phyloP scores from a whole-genome alignment of 2,329 filamentous ascomycete species.

The Aureobasidium sp. region DNA sequence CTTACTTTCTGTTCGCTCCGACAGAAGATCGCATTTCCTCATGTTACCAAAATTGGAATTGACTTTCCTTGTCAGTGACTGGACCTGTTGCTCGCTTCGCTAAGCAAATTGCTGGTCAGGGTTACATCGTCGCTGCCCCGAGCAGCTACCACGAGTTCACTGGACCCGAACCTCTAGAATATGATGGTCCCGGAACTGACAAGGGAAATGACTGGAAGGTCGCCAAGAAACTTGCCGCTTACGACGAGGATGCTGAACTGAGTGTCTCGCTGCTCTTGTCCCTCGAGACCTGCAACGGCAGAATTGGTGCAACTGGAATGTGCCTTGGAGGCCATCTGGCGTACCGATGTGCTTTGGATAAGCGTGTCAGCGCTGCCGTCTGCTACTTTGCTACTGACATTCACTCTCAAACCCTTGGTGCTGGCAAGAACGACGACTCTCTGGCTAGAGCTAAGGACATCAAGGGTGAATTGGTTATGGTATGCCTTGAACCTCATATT shows the following conservation, averaged over 20 bases:
- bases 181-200: slow-evolving; percentile 82
- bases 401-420: slow-evolving; percentile 68
- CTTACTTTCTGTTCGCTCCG: not conserved
- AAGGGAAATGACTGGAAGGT: slow-evolving; percentile 81
- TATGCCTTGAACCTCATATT: slow-evolving; percentile 21
- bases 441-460: slow-evolving; percentile 57
- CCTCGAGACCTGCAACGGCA: slow-evolving; percentile 55
- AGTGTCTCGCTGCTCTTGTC: slow-evolving; percentile 32
- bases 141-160: slow-evolving; percentile 93
- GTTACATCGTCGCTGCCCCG: slow-evolving; percentile 86
- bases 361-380: slow-evolving; percentile 65
- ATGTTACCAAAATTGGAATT: not conserved
- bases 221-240: slow-evolving; percentile 68
- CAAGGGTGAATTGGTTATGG: slow-evolving; percentile 70
- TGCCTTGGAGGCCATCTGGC: slow-evolving; percentile 87
- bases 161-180: slow-evolving; percentile 71
- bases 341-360: slow-evolving; percentile 64
- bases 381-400: slow-evolving; percentile 93
- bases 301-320: slow-evolving; percentile 77
- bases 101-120: slow-evolving; percentile 82
- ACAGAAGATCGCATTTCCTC: too few species aligned
- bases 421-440: slow-evolving; percentile 54
- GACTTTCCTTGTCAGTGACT: slow-evolving; percentile 51
- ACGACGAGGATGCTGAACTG: slow-evolving; percentile 54
- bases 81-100: slow-evolving; percentile 84